Evolutionary conservation across 2,329 filamentous ascomycete genomes (phyloP), one percentile per base, ranked within the genome.

Genomic region (Beauveria asiatica): DNA sequence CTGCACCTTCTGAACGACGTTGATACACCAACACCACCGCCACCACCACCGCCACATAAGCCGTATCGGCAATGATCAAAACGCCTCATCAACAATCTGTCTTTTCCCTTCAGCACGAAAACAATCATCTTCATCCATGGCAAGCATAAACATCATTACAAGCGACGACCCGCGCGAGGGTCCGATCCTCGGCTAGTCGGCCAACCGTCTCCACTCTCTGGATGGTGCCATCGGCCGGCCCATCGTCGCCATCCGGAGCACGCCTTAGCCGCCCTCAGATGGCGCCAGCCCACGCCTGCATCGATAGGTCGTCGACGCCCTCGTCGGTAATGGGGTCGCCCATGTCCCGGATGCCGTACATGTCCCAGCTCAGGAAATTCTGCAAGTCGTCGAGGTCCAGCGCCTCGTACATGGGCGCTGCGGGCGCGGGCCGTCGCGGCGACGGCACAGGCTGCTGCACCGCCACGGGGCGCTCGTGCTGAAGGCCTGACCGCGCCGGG

Each of bases 261-360:
- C 44, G 25, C 54, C 39, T 46, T 45, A 11, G 42, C 21, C n/a
- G 3, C n/a, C 7, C 16, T 62, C 33, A 62, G 39, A 62, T 62
- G 23, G 60, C 60, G 49, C 60, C 60, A 21, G 60, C 60, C 60
- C 60, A 62, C 44, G 60, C 48, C 16, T 62, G 60, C 55, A 55
- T 53, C 16, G 16, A 13, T 23, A 62, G 8, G 25, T 71, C 73
- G 41, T 75, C 73, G 55, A 69, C 69, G 7, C 69, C 73, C 2
- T 73, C 70, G 56, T 71, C 73, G 42, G 70, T 66, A 8, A 73
- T 66, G 1, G 70, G 67, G 9, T 73, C 73, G 37, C 71, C 72
- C 68, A 75, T 72, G 61, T 75, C 73, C 70, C 74, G 73, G 41
- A 75, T 73, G 21, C 73, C 73, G 53, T 74, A 73, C 70, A 75